phyloP scores from a whole-genome alignment of 768 basidiomycete genomes.

The Leccinum variicolor region DNA sequence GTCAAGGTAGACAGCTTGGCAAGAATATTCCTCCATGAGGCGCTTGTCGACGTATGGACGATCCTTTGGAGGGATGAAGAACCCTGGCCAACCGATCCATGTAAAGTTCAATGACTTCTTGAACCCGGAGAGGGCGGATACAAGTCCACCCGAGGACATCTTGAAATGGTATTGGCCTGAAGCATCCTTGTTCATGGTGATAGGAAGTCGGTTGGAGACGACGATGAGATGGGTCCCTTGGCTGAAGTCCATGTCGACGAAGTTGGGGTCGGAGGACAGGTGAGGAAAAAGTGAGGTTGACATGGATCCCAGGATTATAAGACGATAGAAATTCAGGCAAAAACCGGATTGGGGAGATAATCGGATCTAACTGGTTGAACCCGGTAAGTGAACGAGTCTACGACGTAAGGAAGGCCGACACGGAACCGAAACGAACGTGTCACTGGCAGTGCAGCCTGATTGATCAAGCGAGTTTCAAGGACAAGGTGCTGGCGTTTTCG shows the following conservation, averaged over 20 bases:
- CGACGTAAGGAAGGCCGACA: not conserved
- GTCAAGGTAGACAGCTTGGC: conserved; percentile 96
- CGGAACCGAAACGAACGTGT: not conserved
- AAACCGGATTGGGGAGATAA: conserved; percentile 31
- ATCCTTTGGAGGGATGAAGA: conserved; percentile 91
- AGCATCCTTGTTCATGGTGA: conserved; percentile 93
- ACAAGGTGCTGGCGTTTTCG: not conserved
- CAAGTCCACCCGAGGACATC: conserved; percentile 98
- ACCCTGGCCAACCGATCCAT: conserved; percentile 96
- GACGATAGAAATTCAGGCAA: conserved; percentile 16
- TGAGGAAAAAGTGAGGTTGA: conserved; percentile 25
- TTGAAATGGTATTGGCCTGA: conserved; percentile 95
- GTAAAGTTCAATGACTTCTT: conserved; percentile 98
- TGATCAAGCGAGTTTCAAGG: not conserved
- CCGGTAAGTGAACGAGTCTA: not conserved
- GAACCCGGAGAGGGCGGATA: conserved; percentile 94
- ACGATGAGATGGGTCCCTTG: conserved; percentile 80
- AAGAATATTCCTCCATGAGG: conserved; percentile 92
- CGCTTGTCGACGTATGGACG: conserved; percentile 88
- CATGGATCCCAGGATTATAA: conserved; percentile 29
- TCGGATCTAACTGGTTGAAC: conserved; percentile 27
- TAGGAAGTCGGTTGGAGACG: conserved; percentile 91
- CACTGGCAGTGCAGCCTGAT: not conserved
- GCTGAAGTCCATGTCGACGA: conserved; percentile 43
- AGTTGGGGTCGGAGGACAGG: conserved; percentile 24